Percentiles rank a stretch among this genome's conserved stretches.
These are phyloP conservation scores for Pyrus pyrifolia DNA, from an alignment of 306 rosid species.

Conservation along the genomic window DNA sequence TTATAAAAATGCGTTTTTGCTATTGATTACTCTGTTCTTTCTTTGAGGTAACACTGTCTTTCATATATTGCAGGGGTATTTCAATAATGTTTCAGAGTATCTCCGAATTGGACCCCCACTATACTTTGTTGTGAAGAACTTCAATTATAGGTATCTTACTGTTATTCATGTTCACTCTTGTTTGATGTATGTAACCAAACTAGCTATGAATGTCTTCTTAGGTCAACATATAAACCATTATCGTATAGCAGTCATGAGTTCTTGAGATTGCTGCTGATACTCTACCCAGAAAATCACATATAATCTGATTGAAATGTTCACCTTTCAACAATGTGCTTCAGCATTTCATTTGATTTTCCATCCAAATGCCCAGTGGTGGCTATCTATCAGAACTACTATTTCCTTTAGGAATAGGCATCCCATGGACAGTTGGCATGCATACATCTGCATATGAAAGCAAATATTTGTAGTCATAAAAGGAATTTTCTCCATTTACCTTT, in stretches of 20 bases:
- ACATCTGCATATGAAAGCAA: background rate
- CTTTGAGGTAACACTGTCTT: conserved; percentile 8
- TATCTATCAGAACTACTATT: background rate
- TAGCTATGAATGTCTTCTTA: background rate
- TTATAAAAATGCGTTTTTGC: background rate
- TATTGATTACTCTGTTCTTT: background rate
- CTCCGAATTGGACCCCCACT: conserved; percentile 95
- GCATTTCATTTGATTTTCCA: background rate
- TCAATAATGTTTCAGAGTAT: conserved; percentile 71
- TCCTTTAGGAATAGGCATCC: background rate
- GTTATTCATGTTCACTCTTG: background rate
- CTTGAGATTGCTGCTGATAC: background rate
- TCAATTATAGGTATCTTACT: conserved; percentile 70
- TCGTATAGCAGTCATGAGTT: background rate
- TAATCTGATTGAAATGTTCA: background rate
- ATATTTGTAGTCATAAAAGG: background rate
- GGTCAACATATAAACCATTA: background rate
- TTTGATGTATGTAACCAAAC: background rate
- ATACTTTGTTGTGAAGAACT: conserved; percentile 92
- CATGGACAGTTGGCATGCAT: background rate
- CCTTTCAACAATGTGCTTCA: background rate
- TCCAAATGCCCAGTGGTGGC: background rate
- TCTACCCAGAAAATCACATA: background rate
- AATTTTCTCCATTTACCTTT: background rate
- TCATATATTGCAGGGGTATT: conserved; percentile 74